These are phyloP conservation scores for Silene latifolia DNA, from an alignment of 148 eudicot genomes.

Conservation along the genomic window DNA sequence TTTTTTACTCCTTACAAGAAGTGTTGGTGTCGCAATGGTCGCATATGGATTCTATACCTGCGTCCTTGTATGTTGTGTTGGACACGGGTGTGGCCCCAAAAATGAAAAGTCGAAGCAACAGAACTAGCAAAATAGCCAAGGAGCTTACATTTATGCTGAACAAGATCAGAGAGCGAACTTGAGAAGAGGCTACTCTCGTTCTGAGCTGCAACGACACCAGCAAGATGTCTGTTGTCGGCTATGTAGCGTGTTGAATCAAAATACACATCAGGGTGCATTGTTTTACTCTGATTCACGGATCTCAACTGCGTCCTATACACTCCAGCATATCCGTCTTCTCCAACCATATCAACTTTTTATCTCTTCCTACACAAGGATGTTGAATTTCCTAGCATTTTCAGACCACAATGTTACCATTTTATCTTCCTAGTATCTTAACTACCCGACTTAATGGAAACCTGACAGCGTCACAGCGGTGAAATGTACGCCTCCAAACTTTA, in stretches of 20 bases:
- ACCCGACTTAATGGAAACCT: too few species aligned
- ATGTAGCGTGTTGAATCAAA: conserved; percentile 20
- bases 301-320: conserved; percentile 17
- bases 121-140: too few species aligned
- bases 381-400: conserved; percentile 36
- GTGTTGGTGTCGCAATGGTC: too few species aligned
- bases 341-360: conserved; percentile 26
- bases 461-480: too few species aligned
- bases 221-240: conserved; percentile 22
- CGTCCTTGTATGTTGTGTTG: too few species aligned
- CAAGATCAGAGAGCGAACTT: conserved; percentile 38
- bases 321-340: conserved; percentile 30
- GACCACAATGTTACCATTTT: conserved; percentile 11
- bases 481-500: conserved; percentile 8
- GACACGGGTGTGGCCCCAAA: too few species aligned
- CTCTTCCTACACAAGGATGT: conserved; percentile 29
- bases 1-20: too few species aligned
- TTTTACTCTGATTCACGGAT: conserved; percentile 33
- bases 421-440: too few species aligned
- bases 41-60: too few species aligned
- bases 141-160: conserved; percentile 38
- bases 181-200: conserved; percentile 48
- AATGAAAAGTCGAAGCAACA: too few species aligned
- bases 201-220: conserved; percentile 30
- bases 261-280: conserved; percentile 27